Evolutionary conservation across 441 rosid genomes (phyloP).

Genomic region (Gossypium gossypioides): DNA sequence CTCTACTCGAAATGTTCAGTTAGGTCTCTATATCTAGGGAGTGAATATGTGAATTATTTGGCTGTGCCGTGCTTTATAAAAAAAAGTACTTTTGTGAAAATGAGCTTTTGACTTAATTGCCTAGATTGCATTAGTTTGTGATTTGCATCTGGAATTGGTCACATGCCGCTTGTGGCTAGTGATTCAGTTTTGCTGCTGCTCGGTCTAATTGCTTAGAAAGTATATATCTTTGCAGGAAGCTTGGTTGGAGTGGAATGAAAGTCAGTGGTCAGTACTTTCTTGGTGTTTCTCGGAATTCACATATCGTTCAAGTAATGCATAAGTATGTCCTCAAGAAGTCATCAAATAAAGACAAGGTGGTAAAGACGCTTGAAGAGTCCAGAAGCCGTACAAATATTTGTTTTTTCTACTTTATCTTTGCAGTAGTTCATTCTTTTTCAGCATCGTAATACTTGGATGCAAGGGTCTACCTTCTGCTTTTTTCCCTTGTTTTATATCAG

Average conservation of each 20-base stretch:
- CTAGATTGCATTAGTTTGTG: background rate
- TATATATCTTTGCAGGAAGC: slow-evolving; percentile 20
- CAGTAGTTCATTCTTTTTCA: background rate
- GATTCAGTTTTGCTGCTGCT: background rate
- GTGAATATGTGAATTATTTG: no score
- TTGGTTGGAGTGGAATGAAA: slow-evolving; percentile 21
- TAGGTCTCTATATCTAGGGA: no score
- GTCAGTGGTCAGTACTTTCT: slow-evolving; percentile 14
- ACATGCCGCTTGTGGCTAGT: background rate
- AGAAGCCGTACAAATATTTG: slow-evolving; percentile 11
- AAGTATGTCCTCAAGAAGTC: background rate
- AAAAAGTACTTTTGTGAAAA: background rate
- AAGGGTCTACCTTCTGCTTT: background rate
- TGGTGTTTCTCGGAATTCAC: background rate
- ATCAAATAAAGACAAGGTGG: slow-evolving; percentile 13
- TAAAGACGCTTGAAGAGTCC: slow-evolving; percentile 9
- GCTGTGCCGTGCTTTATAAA: no score
- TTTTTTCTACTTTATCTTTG: background rate
- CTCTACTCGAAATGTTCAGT: no score
- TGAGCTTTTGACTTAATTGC: background rate
- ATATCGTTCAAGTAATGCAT: slow-evolving; percentile 3
- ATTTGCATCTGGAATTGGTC: background rate
- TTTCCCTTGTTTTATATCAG: background rate
- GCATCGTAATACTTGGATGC: slow-evolving; percentile 2
- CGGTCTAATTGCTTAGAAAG: background rate